A percentile compares a stretch with the other conserved stretches of the same genome.
Evolutionary conservation across 352 stramenopile genomes (phyloP).

Genomic region (Peronospora belbahrii): DNA sequence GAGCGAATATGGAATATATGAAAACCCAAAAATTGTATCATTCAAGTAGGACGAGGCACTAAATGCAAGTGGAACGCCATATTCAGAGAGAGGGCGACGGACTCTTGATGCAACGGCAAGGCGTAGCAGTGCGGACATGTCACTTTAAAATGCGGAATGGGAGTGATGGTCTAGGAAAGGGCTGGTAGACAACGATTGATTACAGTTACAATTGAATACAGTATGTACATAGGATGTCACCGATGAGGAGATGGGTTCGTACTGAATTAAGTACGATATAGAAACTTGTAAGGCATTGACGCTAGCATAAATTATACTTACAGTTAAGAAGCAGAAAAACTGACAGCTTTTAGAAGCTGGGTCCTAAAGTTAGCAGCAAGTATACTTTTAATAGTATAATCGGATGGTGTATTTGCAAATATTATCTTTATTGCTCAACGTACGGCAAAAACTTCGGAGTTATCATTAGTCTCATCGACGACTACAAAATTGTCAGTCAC

Average conservation of each 20-base stretch:
- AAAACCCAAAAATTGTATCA: not conserved
- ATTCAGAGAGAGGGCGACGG: slow-evolving; percentile 4
- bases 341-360: too few relatives aligned
- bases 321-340: too few relatives aligned
- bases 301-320: too few relatives aligned
- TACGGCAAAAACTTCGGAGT: too few relatives aligned
- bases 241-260: not conserved
- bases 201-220: not conserved
- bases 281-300: too few relatives aligned
- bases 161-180: slow-evolving; percentile 12
- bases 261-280: not conserved
- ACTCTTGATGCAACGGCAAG: slow-evolving; percentile 14
- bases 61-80: slow-evolving; percentile 1
- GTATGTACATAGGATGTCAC: not conserved
- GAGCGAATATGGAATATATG: not conserved
- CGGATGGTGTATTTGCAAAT: too few relatives aligned
- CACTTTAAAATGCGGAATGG: slow-evolving; percentile 7
- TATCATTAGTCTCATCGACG: too few relatives aligned
- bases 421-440: too few relatives aligned
- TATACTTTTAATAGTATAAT: too few relatives aligned
- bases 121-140: slow-evolving; percentile 27
- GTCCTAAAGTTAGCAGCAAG: too few relatives aligned
- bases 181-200: slow-evolving; percentile 15
- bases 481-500: too few relatives aligned
- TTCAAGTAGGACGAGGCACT: slow-evolving; percentile 2